Evolutionary conservation across 1,284 basidiomycete species (phyloP).

Genomic region (Singerocomus inundabilis): DNA sequence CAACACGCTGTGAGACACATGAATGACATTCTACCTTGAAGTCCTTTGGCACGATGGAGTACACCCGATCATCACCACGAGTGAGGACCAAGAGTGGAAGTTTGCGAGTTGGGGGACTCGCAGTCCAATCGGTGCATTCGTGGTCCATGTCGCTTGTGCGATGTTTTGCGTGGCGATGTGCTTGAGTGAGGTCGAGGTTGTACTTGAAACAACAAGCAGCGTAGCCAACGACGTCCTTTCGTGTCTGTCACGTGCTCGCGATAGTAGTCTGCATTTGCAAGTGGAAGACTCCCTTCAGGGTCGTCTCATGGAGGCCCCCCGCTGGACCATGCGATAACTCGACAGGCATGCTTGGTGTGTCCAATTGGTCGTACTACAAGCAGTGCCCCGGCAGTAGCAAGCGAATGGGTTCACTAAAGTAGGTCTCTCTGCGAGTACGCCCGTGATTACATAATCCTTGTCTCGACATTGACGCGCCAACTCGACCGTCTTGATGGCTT

Average conservation of each 20-base stretch:
- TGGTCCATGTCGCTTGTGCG: constrained; percentile 19
- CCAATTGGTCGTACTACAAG: no score
- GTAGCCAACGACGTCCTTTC: no score
- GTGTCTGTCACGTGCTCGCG: constrained; percentile 14
- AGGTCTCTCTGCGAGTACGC: no score
- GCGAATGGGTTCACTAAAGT: no score
- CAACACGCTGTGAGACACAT: no score
- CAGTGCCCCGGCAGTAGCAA: no score
- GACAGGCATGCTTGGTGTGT: no score
- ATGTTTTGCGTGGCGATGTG: not conserved
- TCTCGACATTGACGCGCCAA: not conserved
- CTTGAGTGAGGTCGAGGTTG: not conserved
- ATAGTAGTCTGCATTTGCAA: no score
- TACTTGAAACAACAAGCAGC: not conserved
- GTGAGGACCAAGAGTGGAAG: constrained; percentile 22
- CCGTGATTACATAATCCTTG: no score
- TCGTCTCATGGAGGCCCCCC: no score
- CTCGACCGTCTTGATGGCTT: constrained; percentile 11
- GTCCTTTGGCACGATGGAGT: constrained; percentile 19
- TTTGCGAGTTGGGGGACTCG: constrained; percentile 21
- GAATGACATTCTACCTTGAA: constrained; percentile 13
- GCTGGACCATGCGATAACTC: no score
- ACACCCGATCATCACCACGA: constrained; percentile 18
- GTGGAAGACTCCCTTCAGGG: no score
- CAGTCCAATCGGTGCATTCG: constrained; percentile 26